These are phyloP conservation scores for Citrus glauca DNA, from an alignment of 345 rosid species.

Conservation along the genomic window DNA sequence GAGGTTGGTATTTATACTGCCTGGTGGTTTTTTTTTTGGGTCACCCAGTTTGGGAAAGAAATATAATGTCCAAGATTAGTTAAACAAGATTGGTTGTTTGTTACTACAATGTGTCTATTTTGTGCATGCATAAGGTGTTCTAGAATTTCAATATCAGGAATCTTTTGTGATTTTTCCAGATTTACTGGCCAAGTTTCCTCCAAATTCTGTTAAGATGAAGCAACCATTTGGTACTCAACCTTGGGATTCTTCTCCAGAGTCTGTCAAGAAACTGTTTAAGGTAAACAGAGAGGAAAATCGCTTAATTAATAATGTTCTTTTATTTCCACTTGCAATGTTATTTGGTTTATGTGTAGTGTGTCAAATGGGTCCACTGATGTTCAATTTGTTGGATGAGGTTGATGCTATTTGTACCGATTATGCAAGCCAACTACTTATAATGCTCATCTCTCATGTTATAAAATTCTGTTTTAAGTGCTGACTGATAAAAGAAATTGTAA, in stretches of 20 bases:
- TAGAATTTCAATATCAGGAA: constrained; percentile 12
- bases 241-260: constrained; percentile 76
- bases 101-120: constrained; percentile 1
- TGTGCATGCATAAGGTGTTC: not conserved
- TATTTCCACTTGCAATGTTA: not conserved
- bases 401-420: not conserved
- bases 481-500: not conserved
- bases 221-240: constrained; percentile 73
- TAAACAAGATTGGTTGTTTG: constrained; percentile 11
- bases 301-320: not conserved
- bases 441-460: not conserved
- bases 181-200: constrained; percentile 84
- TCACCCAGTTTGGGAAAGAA: not conserved
- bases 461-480: not conserved
- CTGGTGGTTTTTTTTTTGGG: too few species aligned
- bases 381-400: not conserved
- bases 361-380: not conserved
- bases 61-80: not conserved
- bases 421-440: not conserved
- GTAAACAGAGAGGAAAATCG: constrained; percentile 31
- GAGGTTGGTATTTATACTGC: constrained; percentile 44
- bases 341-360: not conserved
- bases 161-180: constrained; percentile 47
- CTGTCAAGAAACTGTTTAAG: constrained; percentile 92
- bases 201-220: constrained; percentile 77